Conservation (phyloP, 1,284 basidiomycete species). For the Melampsora abietis-canadensis region DNA sequence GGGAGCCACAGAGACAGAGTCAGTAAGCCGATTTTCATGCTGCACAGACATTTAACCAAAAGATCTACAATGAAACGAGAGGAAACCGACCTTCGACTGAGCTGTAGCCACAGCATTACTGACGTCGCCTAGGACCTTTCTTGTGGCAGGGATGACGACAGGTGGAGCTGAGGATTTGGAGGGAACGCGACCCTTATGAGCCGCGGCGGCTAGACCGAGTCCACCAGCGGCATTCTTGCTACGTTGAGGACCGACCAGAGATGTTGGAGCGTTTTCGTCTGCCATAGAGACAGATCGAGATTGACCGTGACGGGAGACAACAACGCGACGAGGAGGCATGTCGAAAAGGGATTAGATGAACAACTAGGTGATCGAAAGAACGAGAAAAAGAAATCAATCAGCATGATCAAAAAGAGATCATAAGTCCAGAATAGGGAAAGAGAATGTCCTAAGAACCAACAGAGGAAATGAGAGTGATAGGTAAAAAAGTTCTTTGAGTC, state of each 20-base stretch:
- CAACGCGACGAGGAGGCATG: slow-evolving; percentile 34
- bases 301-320: slow-evolving; percentile 20
- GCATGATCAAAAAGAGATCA: neutral
- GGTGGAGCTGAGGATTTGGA: slow-evolving; percentile 11
- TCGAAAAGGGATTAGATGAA: neutral
- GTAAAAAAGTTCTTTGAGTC: slow-evolving; percentile 2
- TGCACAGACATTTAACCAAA: neutral
- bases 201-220: slow-evolving; percentile 2
- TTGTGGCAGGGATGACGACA: neutral
- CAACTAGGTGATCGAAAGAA: neutral
- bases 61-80: neutral
- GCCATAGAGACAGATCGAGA: slow-evolving; percentile 34
- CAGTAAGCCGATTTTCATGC: neutral
- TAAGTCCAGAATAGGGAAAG: neutral
- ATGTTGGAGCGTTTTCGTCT: slow-evolving; percentile 34
- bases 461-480: neutral
- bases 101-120: slow-evolving; percentile 44
- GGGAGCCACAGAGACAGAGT: slow-evolving; percentile 3
- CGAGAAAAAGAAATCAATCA: neutral
- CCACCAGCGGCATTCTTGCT: slow-evolving; percentile 12
- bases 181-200: neutral
- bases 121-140: slow-evolving; percentile 46
- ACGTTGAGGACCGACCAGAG: slow-evolving; percentile 35
- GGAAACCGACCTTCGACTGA: slow-evolving; percentile 43
- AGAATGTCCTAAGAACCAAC: slow-evolving; percentile 10